Percentiles rank a stretch among this genome's conserved stretches.
phyloP scores from a whole-genome alignment of 768 basidiomycete genomes.

The Boletus insuetus region DNA sequence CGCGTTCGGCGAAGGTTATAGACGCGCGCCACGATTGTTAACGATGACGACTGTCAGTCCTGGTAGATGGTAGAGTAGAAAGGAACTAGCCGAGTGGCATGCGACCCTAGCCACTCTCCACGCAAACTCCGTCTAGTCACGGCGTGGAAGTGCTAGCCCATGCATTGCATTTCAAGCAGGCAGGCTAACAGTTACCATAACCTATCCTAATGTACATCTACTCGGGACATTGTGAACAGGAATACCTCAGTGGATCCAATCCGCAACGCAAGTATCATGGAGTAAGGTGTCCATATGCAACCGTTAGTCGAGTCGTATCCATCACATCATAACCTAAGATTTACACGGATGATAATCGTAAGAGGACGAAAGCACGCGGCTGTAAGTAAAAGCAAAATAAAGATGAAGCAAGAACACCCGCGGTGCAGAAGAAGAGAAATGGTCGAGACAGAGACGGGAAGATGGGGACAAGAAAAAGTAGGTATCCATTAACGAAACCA shows the following conservation, averaged over 20 bases:
- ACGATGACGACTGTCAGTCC: background rate
- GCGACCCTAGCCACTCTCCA: background rate
- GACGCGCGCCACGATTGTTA: background rate
- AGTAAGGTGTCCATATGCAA: slow-evolving; percentile 15
- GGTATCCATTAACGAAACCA: slow-evolving; percentile 31
- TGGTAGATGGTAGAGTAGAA: background rate
- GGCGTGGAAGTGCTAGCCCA: no score
- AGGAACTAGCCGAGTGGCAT: background rate
- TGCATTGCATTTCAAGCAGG: no score
- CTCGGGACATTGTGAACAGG: background rate
- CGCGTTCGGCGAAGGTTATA: background rate
- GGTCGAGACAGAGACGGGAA: slow-evolving; percentile 8
- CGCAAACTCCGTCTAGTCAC: no score
- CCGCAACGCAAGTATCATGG: slow-evolving; percentile 7
- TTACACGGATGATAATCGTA: slow-evolving; percentile 13
- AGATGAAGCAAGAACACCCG: slow-evolving; percentile 20
- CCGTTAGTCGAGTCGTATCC: slow-evolving; percentile 27
- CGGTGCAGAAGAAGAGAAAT: slow-evolving; percentile 24
- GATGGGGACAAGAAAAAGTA: slow-evolving; percentile 32
- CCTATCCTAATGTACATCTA: slow-evolving; percentile 15
- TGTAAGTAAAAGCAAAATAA: slow-evolving; percentile 4
- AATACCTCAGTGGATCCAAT: slow-evolving; percentile 4
- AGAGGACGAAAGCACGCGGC: slow-evolving; percentile 8
- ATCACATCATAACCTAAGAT: slow-evolving; percentile 19
- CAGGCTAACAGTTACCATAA: no score